Evolutionary conservation across 2,329 filamentous ascomycete genomes (phyloP).

Genomic region (Cytospora mali): DNA sequence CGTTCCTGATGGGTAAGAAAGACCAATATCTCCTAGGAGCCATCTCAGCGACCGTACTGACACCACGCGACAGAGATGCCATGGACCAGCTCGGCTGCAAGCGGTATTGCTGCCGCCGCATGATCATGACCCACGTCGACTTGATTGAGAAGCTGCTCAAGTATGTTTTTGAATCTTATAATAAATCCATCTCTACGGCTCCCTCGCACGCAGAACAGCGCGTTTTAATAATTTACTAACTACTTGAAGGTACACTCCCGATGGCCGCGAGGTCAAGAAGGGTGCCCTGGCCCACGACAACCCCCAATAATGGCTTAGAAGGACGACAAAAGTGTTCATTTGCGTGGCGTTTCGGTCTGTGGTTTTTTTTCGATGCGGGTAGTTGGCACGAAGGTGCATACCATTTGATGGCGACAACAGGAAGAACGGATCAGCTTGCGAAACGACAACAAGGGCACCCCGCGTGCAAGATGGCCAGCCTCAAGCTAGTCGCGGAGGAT

Average conservation of each 20-base stretch:
- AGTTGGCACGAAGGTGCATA: constrained; percentile 7
- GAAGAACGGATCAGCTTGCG: constrained; percentile 9
- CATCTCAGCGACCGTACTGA: constrained; percentile 33
- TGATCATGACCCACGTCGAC: constrained; percentile 99
- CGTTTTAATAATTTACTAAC: constrained; percentile 2
- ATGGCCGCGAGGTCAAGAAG: constrained; percentile 66
- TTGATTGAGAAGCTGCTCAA: constrained; percentile 97
- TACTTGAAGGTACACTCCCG: constrained; percentile 58
- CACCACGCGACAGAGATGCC: constrained; percentile 69
- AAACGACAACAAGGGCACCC: not conserved
- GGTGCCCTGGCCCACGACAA: constrained; percentile 40
- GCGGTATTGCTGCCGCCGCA: constrained; percentile 97
- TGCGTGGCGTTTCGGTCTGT: constrained; percentile 25
- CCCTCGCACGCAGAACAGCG: not conserved
- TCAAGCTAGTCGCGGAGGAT: not conserved
- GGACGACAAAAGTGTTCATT: constrained; percentile 7
- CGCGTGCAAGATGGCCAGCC: not conserved
- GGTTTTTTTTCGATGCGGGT: constrained; percentile 3
- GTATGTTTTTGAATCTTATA: constrained; percentile 52
- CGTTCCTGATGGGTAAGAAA: constrained; percentile 70
- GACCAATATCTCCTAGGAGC: not conserved
- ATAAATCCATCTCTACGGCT: not conserved
- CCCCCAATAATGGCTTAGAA: constrained; percentile 16
- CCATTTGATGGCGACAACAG: constrained; percentile 2
- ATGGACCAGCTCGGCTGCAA: constrained; percentile 94